phyloP scores from a whole-genome alignment of 2,329 filamentous ascomycete genomes.

The Diaporthe citri region DNA sequence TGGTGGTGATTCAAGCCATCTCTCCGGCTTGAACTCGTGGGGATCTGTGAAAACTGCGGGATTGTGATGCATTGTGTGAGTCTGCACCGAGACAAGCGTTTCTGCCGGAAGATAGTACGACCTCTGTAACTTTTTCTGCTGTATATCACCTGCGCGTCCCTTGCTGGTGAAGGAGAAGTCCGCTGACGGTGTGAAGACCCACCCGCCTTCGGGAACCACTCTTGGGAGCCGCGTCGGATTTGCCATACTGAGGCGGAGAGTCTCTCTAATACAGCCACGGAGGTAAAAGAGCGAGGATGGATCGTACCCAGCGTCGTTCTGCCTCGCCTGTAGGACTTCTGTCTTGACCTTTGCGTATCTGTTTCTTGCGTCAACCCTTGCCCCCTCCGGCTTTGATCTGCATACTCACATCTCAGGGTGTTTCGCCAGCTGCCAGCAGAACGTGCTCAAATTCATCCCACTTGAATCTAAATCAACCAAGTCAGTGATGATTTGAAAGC shows the following conservation, averaged over 20 bases:
- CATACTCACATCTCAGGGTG: conserved; percentile 53
- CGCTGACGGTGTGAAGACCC: conserved; percentile 7
- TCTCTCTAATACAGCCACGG: conserved; percentile 40
- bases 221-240: conserved; percentile 40
- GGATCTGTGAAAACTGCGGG: conserved; percentile 42
- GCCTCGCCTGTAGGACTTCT: conserved; percentile 19
- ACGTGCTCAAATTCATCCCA: conserved; percentile 62
- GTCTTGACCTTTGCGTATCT: conserved; percentile 24
- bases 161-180: conserved; percentile 24
- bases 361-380: conserved; percentile 32
- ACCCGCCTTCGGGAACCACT: conserved; percentile 29
- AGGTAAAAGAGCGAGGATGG: conserved; percentile 41
- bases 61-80: conserved; percentile 42
- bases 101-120: conserved; percentile 19
- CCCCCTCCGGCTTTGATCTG: background rate
- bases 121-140: background rate
- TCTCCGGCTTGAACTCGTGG: conserved; percentile 41
- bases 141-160: background rate
- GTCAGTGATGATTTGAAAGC: background rate
- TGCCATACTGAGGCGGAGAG: conserved; percentile 41
- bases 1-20: conserved; percentile 40
- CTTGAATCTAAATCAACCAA: conserved; percentile 55
- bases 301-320: conserved; percentile 2
- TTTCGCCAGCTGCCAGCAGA: conserved; percentile 59
- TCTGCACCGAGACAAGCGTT: conserved; percentile 30